A percentile compares a stretch with the other conserved stretches of the same genome.
phyloP scores from a whole-genome alignment of 1,139 yeast species.

The Candida freyschussii region DNA sequence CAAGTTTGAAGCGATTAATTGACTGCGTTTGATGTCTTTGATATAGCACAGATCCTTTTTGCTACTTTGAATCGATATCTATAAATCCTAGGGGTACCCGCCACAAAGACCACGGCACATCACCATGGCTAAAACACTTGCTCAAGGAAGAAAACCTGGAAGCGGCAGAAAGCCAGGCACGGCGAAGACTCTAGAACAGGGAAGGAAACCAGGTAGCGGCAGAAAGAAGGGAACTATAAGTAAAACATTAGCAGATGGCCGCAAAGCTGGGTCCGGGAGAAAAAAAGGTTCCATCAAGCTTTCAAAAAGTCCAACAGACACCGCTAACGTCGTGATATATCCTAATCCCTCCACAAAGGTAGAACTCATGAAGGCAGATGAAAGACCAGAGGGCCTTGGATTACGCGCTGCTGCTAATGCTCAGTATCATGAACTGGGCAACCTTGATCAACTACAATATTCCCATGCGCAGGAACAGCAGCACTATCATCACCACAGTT shows the following conservation, averaged over 20 bases:
- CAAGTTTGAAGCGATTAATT: no score
- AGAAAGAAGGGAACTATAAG: constrained; percentile 29
- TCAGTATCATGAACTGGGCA: constrained; percentile 6
- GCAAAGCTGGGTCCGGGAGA: constrained; percentile 25
- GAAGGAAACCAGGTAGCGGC: constrained; percentile 37
- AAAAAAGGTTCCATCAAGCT: constrained; percentile 15
- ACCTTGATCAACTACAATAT: constrained; percentile 1
- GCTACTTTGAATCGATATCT: neutral
- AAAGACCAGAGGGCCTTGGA: constrained; percentile 4
- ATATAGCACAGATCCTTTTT: neutral
- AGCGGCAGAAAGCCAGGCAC: constrained; percentile 37
- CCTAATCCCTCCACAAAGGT: constrained; percentile 5
- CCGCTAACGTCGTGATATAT: constrained; percentile 4
- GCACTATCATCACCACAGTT: constrained; percentile 1
- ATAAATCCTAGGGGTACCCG: neutral
- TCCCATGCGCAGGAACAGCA: no score
- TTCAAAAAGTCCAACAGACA: neutral
- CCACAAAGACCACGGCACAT: no score
- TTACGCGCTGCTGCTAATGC: constrained; percentile 7
- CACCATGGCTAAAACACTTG: constrained; percentile 35
- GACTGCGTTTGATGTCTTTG: no score
- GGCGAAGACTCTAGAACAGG: constrained; percentile 35
- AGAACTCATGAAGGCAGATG: constrained; percentile 1
- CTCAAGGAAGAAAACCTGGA: constrained; percentile 37
- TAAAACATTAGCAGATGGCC: constrained; percentile 23